phyloP scores from a whole-genome alignment of 2,329 filamentous ascomycete species.

The Stromatinia cepivora region DNA sequence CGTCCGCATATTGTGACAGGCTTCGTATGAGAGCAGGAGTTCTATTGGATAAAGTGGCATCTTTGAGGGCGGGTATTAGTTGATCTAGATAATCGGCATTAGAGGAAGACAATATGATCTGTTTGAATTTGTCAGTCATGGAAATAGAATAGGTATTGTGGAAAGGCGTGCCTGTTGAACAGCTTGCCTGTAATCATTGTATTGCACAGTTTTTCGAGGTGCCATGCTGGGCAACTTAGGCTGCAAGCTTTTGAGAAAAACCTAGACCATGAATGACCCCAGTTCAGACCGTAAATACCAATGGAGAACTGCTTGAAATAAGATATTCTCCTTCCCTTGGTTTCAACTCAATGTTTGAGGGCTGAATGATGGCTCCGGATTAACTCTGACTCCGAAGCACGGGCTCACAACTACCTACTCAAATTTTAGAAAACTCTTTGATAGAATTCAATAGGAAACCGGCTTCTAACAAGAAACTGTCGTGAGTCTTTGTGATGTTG shows the following conservation, averaged over 20 bases:
- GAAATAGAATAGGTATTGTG: not conserved
- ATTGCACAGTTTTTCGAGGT: conserved; percentile 37
- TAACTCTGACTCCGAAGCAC: not conserved
- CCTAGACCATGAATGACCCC: not conserved
- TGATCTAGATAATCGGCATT: conserved; percentile 95
- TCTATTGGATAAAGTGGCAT: conserved; percentile 76
- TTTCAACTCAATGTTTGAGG: conserved; percentile 4
- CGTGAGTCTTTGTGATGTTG: conserved; percentile 4
- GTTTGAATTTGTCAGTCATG: not conserved
- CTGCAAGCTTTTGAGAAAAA: not conserved
- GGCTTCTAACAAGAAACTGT: not conserved
- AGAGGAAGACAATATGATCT: conserved; percentile 92
- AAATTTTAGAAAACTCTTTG: not conserved
- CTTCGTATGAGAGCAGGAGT: conserved; percentile 74
- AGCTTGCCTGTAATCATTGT: conserved; percentile 40
- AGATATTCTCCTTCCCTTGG: not conserved
- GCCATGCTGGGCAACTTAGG: conserved; percentile 23
- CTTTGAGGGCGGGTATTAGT: conserved; percentile 89
- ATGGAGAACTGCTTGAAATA: conserved; percentile 1
- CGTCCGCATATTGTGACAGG: conserved; percentile 77
- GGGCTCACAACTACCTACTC: not conserved
- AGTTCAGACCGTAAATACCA: not conserved
- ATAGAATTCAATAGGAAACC: not conserved
- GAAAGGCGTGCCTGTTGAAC: conserved; percentile 37
- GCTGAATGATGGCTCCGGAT: not conserved